phyloP scores from a whole-genome alignment of 78 protist species.

The Monocercomonoides exilis region DNA sequence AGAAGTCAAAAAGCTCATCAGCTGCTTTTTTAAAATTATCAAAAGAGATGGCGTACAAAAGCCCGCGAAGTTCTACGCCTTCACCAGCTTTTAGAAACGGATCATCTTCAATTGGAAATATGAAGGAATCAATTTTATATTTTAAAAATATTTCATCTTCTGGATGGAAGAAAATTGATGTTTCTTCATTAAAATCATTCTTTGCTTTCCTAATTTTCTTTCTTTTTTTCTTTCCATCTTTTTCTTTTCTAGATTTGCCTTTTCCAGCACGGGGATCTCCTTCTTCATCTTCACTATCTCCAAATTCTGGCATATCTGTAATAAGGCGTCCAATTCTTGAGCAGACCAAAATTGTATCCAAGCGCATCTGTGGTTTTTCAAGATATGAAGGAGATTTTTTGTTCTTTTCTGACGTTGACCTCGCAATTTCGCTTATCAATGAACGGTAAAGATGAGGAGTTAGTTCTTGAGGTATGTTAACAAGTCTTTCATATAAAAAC shows the following conservation, averaged over 20 bases:
- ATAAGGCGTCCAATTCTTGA: no score
- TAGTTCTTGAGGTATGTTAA: background rate
- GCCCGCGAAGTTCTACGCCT: background rate
- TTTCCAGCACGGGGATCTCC: no score
- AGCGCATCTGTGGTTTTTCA: no score
- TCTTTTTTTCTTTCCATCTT: background rate
- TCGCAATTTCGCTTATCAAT: background rate
- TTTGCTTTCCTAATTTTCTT: background rate
- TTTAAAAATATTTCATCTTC: slow-evolving; percentile 5
- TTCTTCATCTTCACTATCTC: no score
- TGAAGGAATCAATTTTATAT: background rate
- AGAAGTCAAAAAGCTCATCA: background rate
- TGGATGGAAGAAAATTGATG: background rate
- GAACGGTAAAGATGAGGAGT: background rate
- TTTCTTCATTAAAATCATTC: background rate
- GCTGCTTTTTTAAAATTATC: background rate
- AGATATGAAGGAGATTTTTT: no score
- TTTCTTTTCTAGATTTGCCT: background rate
- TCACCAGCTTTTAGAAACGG: background rate
- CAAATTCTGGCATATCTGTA: no score
- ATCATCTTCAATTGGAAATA: background rate
- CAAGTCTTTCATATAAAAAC: background rate
- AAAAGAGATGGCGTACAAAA: background rate
- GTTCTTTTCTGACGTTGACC: no score
- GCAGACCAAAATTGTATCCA: no score